These are phyloP conservation scores for Pythium utonaiense DNA, from an alignment of 352 stramenopile genomes.

Conservation along the genomic window DNA sequence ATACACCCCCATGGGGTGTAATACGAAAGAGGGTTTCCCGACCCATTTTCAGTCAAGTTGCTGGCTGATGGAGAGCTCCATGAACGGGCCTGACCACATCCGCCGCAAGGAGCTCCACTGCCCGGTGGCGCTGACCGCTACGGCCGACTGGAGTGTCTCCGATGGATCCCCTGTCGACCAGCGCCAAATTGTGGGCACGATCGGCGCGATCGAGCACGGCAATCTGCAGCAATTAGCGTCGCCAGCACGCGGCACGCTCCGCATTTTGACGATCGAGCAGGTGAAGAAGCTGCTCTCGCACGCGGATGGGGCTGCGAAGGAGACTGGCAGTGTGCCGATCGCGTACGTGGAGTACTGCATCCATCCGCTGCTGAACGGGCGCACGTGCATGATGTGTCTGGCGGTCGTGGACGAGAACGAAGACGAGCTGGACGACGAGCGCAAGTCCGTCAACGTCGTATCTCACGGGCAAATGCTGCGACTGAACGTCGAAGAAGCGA, in stretches of 20 bases:
- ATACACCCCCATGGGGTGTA: not conserved
- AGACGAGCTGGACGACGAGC: conserved; percentile 51
- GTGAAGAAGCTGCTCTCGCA: conserved; percentile 17
- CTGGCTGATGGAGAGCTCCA: conserved; percentile 3
- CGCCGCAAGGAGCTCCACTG: conserved; percentile 51
- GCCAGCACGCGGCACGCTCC: conserved; percentile 91
- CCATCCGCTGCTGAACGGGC: conserved; percentile 66
- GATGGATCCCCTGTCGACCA: conserved; percentile 50
- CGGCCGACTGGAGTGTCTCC: conserved; percentile 42
- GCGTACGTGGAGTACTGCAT: conserved; percentile 79
- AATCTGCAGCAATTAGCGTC: conserved; percentile 52
- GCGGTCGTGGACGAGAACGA: conserved; percentile 66
- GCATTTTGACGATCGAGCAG: conserved; percentile 22
- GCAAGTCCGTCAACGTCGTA: conserved; percentile 66
- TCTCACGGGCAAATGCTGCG: conserved; percentile 89
- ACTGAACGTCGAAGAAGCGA: conserved; percentile 95
- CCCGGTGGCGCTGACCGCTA: conserved; percentile 28
- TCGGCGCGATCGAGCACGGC: conserved; percentile 53
- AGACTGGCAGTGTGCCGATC: conserved; percentile 22
- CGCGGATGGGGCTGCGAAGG: not conserved
- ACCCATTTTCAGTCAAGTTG: not conserved
- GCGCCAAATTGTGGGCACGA: conserved; percentile 50
- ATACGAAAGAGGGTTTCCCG: not conserved
- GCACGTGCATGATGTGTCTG: conserved; percentile 81
- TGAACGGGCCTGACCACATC: conserved; percentile 46